Conservation (phyloP, 2,329 filamentous ascomycete species). For the Cordyceps fumosorosea region DNA sequence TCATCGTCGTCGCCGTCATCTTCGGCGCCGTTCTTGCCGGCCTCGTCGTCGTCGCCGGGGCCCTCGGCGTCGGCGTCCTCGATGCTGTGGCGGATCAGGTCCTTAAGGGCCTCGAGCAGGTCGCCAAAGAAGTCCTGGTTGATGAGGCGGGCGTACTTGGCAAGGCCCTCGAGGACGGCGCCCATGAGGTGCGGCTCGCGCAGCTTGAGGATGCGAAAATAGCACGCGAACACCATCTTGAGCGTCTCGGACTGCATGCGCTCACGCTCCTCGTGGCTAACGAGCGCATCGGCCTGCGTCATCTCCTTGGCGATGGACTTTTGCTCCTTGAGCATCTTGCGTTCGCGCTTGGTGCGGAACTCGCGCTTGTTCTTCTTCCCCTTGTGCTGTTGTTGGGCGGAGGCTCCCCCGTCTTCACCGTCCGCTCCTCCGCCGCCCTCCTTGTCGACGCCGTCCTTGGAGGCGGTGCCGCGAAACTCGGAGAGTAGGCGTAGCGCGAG, state of each 20-base stretch:
- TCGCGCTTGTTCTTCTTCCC: slow-evolving; percentile 69
- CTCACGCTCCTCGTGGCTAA: slow-evolving; percentile 87
- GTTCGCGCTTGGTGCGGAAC: slow-evolving; percentile 81
- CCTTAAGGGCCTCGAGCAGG: slow-evolving; percentile 86
- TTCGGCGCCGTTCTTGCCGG: slow-evolving; percentile 36
- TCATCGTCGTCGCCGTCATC: slow-evolving; percentile 36
- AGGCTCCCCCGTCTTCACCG: slow-evolving; percentile 15
- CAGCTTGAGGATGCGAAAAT: slow-evolving; percentile 89
- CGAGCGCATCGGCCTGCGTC: slow-evolving; percentile 82
- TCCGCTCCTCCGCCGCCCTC: slow-evolving; percentile 18
- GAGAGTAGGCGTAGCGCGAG: slow-evolving; percentile 80
- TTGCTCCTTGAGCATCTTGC: slow-evolving; percentile 78
- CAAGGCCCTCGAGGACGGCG: slow-evolving; percentile 89
- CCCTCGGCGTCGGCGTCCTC: slow-evolving; percentile 42
- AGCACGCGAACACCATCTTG: slow-evolving; percentile 90
- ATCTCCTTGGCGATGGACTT: slow-evolving; percentile 90
- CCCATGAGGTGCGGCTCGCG: slow-evolving; percentile 83
- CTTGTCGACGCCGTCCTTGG: slow-evolving; percentile 65
- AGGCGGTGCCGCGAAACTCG: slow-evolving; percentile 81
- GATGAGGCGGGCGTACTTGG: slow-evolving; percentile 91
- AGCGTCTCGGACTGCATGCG: slow-evolving; percentile 92
- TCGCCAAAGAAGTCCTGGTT: slow-evolving; percentile 99
- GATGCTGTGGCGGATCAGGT: slow-evolving; percentile 75
- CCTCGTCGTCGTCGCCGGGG: slow-evolving; percentile 33
- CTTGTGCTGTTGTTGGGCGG: slow-evolving; percentile 34